Conservation (phyloP, 257 asterid genomes). For the Jacaranda mimosifolia region DNA sequence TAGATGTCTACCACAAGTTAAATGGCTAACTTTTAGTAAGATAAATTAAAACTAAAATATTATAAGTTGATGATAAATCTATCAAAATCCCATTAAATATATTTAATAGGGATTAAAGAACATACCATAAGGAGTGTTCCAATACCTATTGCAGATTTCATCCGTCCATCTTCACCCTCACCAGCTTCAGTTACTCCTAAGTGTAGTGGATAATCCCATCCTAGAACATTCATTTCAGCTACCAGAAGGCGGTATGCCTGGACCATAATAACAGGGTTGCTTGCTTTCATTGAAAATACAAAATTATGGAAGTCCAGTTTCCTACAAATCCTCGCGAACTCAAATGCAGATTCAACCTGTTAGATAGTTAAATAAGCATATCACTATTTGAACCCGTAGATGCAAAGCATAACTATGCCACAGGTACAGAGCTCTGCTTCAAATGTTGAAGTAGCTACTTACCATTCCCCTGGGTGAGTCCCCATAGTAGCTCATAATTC, state of each 20-base stretch:
- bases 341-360: conserved; percentile 99
- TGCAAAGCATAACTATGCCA: neutral
- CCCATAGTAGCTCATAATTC: conserved; percentile 96
- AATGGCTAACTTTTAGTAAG: neutral
- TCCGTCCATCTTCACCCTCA: conserved; percentile 99
- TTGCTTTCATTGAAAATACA: conserved; percentile 98
- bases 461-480: conserved; percentile 99
- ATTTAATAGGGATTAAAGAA: conserved; percentile 2
- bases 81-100: neutral
- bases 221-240: conserved; percentile 97
- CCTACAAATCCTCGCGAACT: conserved; percentile 92
- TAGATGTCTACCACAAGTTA: neutral
- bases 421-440: neutral
- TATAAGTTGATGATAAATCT: neutral
- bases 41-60: conserved; percentile 2
- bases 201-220: conserved; percentile 99
- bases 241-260: conserved; percentile 96
- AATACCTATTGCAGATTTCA: conserved; percentile 99
- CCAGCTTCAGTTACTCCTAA: conserved; percentile 99
- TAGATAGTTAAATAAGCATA: conserved; percentile 30
- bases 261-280: conserved; percentile 99
- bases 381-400: conserved; percentile 16
- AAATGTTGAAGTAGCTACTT: conserved; percentile 40
- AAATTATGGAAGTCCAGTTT: conserved; percentile 95
- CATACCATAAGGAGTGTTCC: conserved; percentile 97